A percentile compares a stretch with the other conserved stretches of the same genome.
Conservation (phyloP, 1,139 yeast species). For the Meyerozyma smithsonii region DNA sequence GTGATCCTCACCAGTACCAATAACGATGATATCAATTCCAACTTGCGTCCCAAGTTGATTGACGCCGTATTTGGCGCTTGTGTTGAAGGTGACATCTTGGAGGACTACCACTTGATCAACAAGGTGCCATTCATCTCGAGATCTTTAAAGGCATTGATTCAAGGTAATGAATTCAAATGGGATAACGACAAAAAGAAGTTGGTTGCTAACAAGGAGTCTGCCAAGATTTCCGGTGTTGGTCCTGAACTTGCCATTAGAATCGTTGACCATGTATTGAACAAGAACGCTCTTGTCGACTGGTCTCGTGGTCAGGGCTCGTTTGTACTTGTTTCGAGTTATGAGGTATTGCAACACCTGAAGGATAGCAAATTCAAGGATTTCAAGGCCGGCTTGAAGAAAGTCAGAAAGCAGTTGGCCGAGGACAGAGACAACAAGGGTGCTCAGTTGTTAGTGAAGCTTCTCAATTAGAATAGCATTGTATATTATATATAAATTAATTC, state of each 20-base stretch:
- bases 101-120: constrained; percentile 60
- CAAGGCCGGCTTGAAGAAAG: constrained; percentile 47
- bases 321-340: constrained; percentile 67
- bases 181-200: constrained; percentile 69
- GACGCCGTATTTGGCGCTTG: constrained; percentile 49
- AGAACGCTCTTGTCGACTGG: constrained; percentile 57
- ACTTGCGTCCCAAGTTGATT: constrained; percentile 48
- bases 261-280: constrained; percentile 45
- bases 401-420: constrained; percentile 43
- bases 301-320: constrained; percentile 75
- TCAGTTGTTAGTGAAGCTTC: constrained; percentile 49
- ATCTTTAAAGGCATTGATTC: constrained; percentile 71
- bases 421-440: constrained; percentile 74
- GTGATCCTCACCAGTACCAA: constrained; percentile 54
- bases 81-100: constrained; percentile 69
- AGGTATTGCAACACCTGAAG: constrained; percentile 38
- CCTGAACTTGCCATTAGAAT: constrained; percentile 54
- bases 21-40: constrained; percentile 38
- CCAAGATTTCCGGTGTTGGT: constrained; percentile 54
- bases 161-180: constrained; percentile 53
- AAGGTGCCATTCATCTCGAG: constrained; percentile 72
- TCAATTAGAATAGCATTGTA: constrained; percentile 13
- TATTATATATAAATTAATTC: constrained; percentile 3
- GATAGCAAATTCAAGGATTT: constrained; percentile 39
- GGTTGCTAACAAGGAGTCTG: constrained; percentile 33